These are phyloP conservation scores for Pythium dissotocum DNA, from an alignment of 352 stramenopile species.

Conservation along the genomic window DNA sequence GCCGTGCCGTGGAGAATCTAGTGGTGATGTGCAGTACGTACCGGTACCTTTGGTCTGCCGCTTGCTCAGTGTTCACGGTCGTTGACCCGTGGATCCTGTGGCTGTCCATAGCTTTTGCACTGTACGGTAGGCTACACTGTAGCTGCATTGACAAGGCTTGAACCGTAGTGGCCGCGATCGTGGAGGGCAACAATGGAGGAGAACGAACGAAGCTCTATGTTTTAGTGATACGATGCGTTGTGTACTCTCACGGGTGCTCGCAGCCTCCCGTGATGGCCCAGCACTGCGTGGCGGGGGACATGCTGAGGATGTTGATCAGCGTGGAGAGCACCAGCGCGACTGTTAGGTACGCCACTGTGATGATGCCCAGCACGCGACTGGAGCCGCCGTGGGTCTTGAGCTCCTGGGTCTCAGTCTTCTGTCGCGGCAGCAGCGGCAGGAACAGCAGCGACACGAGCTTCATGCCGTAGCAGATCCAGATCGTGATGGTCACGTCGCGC, in stretches of 20 bases:
- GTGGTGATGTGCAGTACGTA: too few relatives aligned
- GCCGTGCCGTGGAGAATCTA: background rate
- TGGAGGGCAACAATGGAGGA: too few relatives aligned
- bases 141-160: too few relatives aligned
- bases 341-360: conserved; percentile 15
- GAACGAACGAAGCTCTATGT: too few relatives aligned
- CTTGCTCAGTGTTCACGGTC: too few relatives aligned
- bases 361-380: conserved; percentile 4
- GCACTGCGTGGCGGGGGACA: conserved; percentile 60
- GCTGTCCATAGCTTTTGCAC: background rate
- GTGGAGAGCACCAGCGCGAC: conserved; percentile 19
- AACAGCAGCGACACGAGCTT: conserved; percentile 20
- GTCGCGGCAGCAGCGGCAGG: conserved; percentile 25
- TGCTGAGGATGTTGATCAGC: conserved; percentile 39
- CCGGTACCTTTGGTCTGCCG: too few relatives aligned
- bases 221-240: too few relatives aligned
- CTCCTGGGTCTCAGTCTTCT: conserved; percentile 28
- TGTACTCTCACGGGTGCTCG: background rate
- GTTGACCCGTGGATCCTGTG: background rate
- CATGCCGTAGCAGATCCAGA: conserved; percentile 27
- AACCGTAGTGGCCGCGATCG: too few relatives aligned
- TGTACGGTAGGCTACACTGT: background rate
- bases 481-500: conserved; percentile 25
- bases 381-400: conserved; percentile 16
- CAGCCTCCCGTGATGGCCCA: conserved; percentile 66